Conservation (phyloP, 495 filamentous ascomycete genomes). For the Neurospora sublineolata region DNA sequence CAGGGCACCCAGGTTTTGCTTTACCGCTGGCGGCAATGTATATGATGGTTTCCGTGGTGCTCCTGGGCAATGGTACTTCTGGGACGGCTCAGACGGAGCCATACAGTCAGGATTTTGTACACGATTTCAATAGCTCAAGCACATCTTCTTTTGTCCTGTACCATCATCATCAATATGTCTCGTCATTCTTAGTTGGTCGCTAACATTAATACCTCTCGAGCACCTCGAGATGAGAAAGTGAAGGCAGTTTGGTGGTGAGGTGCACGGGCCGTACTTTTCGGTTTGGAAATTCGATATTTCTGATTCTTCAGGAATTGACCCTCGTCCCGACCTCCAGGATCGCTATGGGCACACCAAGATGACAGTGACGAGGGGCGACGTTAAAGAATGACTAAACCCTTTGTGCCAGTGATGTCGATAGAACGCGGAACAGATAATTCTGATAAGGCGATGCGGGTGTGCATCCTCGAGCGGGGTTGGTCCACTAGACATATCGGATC, state of each 20-base stretch:
- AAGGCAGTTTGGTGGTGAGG: neutral
- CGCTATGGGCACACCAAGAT: neutral
- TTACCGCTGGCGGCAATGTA: too few relatives aligned
- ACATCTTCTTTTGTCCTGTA: too few relatives aligned
- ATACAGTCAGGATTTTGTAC: too few relatives aligned
- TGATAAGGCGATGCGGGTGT: neutral
- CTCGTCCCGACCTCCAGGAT: neutral
- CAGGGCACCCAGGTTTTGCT: neutral
- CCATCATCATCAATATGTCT: too few relatives aligned
- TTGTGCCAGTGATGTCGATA: neutral
- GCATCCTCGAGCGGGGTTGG: neutral
- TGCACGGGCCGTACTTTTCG: neutral
- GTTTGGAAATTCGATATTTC: neutral
- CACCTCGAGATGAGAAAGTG: neutral
- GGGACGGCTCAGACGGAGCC: too few relatives aligned
- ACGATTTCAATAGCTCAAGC: too few relatives aligned
- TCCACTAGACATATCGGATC: neutral
- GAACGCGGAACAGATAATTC: neutral
- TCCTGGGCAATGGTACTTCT: too few relatives aligned
- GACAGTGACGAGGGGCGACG: neutral
- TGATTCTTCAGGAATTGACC: neutral
- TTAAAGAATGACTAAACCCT: neutral
- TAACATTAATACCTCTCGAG: neutral
- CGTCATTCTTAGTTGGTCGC: neutral
- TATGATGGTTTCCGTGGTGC: too few relatives aligned